Evolutionary conservation across 139 green algal genomes (phyloP), one percentile per base, ranked within the genome.

Genomic region (Asterochloris sp.): DNA sequence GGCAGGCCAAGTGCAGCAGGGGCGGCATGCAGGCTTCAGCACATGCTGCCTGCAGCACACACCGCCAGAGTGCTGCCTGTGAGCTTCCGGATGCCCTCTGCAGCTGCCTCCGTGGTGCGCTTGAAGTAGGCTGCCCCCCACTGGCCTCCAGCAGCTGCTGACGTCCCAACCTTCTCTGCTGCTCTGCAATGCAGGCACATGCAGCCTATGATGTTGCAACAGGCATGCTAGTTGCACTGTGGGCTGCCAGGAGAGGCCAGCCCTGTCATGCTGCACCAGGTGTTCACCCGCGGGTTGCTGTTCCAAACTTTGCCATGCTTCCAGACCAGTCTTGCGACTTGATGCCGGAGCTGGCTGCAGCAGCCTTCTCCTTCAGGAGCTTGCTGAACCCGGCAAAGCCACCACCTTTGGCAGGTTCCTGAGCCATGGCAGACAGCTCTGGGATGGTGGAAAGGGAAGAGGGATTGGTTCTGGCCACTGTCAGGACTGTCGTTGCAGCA

Each of bases 11-110:
- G 6, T 6, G 38, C 38, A 54, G 38, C 38, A 54, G 38, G 38
- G 38, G 38, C 38, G 38, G 38, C 38, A 54, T 54, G 38, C 38
- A 54, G 38, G 38, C 38, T 54, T 54, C 6, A 6, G 38, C 38
- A 54, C 38, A 54, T 54, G 38, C 38, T 54, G 38, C 38, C 38
- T 54, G 38, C 38, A 54, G 38, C 38, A 54, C 75, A 27, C 28
- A 83, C 82, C 13, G 68, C 62, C 24, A 86, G 73, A 24, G 78
- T 60, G 24, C 62, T 80, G 78, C 83, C 78, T 61, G 73, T 77
- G 4, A 86, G 60, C 12, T 47, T 62, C 15, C 38, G 47, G 24
- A 82, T 71, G 66, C 82, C 82, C 27, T 85, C 74, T 26, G 62
- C 63, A 11, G 78, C 69, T 19, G 60, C 75, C 26, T 79, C 73